These are phyloP conservation scores for Trypanosoma vivax DNA, from an alignment of 208 protist genomes.

Conservation along the genomic window DNA sequence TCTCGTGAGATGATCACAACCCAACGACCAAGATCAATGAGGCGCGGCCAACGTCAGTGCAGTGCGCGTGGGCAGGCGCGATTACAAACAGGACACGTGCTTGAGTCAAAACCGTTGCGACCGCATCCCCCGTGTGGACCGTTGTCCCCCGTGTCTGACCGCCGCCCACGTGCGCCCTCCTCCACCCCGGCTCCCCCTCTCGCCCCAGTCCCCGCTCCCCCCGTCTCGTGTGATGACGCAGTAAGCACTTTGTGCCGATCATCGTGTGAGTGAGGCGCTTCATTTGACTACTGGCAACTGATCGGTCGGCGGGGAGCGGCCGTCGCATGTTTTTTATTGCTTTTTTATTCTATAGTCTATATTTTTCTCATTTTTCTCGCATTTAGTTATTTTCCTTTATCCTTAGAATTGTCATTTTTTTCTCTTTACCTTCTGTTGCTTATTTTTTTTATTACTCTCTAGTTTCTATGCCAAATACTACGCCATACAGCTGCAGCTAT, in stretches of 20 bases:
- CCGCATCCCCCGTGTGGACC: slow-evolving; percentile 10
- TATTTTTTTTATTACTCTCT: neutral
- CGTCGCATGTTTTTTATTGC: neutral
- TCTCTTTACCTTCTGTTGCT: neutral
- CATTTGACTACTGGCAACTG: slow-evolving; percentile 23
- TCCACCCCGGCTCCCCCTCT: neutral
- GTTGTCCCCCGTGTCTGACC: slow-evolving; percentile 23
- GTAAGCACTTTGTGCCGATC: neutral
- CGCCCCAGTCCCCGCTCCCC: neutral
- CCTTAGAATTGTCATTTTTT: slow-evolving; percentile 6
- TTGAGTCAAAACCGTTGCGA: slow-evolving; percentile 8
- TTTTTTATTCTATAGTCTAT: neutral
- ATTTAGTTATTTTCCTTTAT: neutral
- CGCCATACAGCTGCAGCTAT: neutral
- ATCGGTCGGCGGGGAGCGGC: neutral
- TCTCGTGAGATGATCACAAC: slow-evolving; percentile 14
- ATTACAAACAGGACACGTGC: slow-evolving; percentile 23
- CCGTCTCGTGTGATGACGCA: neutral
- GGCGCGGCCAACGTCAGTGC: neutral
- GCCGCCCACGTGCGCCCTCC: slow-evolving; percentile 1
- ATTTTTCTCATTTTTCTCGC: slow-evolving; percentile 6
- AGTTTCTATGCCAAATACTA: neutral
- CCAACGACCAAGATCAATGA: slow-evolving; percentile 16
- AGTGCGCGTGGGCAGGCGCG: no score
- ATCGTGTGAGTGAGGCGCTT: neutral